phyloP scores from a whole-genome alignment of 805 yeast species.

The Yamadazyma kitorensis region DNA sequence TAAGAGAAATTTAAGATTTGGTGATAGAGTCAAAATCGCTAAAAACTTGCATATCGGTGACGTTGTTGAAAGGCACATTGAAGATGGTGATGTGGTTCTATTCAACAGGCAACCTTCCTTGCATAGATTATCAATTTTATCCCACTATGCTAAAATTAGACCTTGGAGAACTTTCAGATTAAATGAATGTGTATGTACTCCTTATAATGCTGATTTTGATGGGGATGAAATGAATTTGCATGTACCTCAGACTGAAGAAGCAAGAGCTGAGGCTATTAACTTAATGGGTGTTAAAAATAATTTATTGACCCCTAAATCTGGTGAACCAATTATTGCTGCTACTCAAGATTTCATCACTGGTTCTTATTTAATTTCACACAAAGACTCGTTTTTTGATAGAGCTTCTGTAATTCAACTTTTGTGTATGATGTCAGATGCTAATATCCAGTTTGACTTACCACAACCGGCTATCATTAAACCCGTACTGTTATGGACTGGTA shows the following conservation, averaged over 20 bases:
- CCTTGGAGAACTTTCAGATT: constrained; percentile 98
- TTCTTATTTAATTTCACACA: constrained; percentile 85
- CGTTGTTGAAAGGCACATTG: constrained; percentile 92
- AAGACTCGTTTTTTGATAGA: constrained; percentile 89
- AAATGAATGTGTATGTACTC: constrained; percentile 98
- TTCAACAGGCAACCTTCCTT: constrained; percentile 98
- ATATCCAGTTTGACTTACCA: constrained; percentile 84
- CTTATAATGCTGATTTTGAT: constrained; percentile 98
- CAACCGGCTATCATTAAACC: constrained; percentile 95
- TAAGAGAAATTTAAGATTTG: constrained; percentile 85
- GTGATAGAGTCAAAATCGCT: constrained; percentile 78
- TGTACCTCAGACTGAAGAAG: constrained; percentile 99
- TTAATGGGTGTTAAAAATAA: constrained; percentile 98
- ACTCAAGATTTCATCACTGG: constrained; percentile 99
- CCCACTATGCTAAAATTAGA: constrained; percentile 93
- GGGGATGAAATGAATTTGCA: constrained; percentile 99
- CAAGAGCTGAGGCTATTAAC: constrained; percentile 97
- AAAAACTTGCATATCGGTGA: constrained; percentile 80
- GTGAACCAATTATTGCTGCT: constrained; percentile 99
- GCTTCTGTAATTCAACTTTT: constrained; percentile 78
- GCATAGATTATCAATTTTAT: constrained; percentile 88
- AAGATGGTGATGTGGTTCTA: constrained; percentile 93
- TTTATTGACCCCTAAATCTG: constrained; percentile 91
- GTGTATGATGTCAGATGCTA: constrained; percentile 95
- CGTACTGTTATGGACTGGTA: constrained; percentile 91